phyloP scores from a whole-genome alignment of 2,329 filamentous ascomycete genomes.

The Leptographium flavum region DNA sequence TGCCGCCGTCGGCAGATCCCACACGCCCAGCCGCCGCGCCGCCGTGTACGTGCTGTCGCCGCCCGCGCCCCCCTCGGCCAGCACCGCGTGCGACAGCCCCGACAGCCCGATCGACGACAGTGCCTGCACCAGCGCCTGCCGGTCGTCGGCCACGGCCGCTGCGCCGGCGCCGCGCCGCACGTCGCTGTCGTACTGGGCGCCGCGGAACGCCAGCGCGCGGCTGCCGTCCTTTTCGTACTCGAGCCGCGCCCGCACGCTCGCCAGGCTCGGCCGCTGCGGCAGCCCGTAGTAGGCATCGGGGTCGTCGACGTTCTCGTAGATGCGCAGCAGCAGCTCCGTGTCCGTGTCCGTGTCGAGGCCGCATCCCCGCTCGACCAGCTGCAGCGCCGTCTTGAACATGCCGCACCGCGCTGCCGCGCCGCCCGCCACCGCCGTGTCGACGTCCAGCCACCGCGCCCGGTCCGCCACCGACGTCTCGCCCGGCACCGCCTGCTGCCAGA shows the following conservation, averaged over 20 bases:
- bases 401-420: slow-evolving; percentile 61
- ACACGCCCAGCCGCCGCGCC: slow-evolving; percentile 72
- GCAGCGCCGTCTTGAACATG: slow-evolving; percentile 74
- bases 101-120: slow-evolving; percentile 71
- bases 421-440: slow-evolving; percentile 60
- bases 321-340: slow-evolving; percentile 48
- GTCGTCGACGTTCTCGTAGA: slow-evolving; percentile 89
- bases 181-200: slow-evolving; percentile 80
- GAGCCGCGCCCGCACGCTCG: slow-evolving; percentile 64
- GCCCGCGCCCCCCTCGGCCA: slow-evolving; percentile 36
- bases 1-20: slow-evolving; percentile 70
- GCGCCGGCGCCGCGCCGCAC: slow-evolving; percentile 46
- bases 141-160: slow-evolving; percentile 41
- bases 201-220: slow-evolving; percentile 80
- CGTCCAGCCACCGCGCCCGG: slow-evolving; percentile 69
- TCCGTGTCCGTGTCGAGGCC: background rate
- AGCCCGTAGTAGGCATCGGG: slow-evolving; percentile 93
- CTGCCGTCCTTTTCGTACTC: slow-evolving; percentile 81
- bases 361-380: slow-evolving; percentile 64
- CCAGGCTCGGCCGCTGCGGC: slow-evolving; percentile 60
- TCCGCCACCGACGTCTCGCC: slow-evolving; percentile 68
- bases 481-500: slow-evolving; percentile 66
- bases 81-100: slow-evolving; percentile 68
- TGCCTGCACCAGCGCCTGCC: slow-evolving; percentile 58
- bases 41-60: slow-evolving; percentile 63